Percentiles rank a stretch among this genome's conserved stretches.
These are phyloP conservation scores for Viola pubescens DNA, from an alignment of 441 rosid genomes.

Conservation along the genomic window DNA sequence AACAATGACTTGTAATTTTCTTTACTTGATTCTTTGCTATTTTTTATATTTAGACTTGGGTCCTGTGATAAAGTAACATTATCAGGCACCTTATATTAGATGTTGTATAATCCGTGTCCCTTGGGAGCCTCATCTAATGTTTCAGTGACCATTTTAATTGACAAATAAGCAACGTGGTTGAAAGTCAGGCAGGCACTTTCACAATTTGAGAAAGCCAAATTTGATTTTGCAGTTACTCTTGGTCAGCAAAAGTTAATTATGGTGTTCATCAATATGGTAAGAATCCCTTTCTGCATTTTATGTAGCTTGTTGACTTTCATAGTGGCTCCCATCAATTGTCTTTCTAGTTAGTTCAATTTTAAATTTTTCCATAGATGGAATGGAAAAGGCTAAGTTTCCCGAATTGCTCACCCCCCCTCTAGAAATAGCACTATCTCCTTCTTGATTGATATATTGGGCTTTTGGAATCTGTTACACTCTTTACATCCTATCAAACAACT, in stretches of 20 bases:
- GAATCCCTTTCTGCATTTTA: not conserved
- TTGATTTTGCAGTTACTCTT: not conserved
- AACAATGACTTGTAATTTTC: too few species aligned
- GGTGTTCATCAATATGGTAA: not conserved
- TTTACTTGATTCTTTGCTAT: not conserved
- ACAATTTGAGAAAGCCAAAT: not conserved
- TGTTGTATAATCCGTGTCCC: too few species aligned
- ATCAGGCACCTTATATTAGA: too few species aligned
- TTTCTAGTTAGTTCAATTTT: not conserved
- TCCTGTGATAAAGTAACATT: too few species aligned
- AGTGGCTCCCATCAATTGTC: not conserved
- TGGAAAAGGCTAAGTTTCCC: not conserved
- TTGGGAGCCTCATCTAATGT: too few species aligned
- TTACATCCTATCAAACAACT: too few species aligned
- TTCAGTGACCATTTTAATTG: not conserved
- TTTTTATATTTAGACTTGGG: too few species aligned
- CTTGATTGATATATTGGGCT: not conserved
- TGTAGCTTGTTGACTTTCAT: not conserved
- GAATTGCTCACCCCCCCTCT: not conserved
- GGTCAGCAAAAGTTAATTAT: not conserved
- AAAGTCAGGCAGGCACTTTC: not conserved
- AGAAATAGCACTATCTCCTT: not conserved
- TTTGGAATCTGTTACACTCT: too few species aligned
- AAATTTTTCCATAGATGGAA: not conserved
- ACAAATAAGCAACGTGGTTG: not conserved